A percentile compares a stretch with the other conserved stretches of the same genome.
Conservation (phyloP, 2,329 filamentous ascomycete species). For the Neobulgaria alba region DNA sequence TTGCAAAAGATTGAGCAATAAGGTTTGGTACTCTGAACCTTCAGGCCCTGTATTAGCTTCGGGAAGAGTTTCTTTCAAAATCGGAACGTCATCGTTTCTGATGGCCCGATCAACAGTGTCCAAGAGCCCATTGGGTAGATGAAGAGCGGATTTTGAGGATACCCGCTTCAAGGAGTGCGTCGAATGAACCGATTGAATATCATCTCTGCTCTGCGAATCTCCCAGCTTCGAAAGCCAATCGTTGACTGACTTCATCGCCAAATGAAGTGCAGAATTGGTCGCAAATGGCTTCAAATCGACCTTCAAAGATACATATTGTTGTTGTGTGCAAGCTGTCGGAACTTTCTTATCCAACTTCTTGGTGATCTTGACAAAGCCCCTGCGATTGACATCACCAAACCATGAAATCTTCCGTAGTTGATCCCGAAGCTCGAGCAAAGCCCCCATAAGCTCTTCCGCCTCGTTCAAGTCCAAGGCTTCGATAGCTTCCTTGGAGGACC, state of each 20-base stretch:
- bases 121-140: constrained; percentile 58
- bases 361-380: constrained; percentile 95
- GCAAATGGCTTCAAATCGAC: constrained; percentile 86
- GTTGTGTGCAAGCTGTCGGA: constrained; percentile 64
- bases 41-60: constrained; percentile 47
- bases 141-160: constrained; percentile 66
- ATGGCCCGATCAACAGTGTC: constrained; percentile 67
- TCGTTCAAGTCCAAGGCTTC: constrained; percentile 79
- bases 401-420: constrained; percentile 88
- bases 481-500: constrained; percentile 58
- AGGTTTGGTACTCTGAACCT: constrained; percentile 47
- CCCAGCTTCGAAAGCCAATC: constrained; percentile 81
- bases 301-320: constrained; percentile 80
- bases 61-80: constrained; percentile 47
- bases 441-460: constrained; percentile 81
- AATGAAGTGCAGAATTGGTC: constrained; percentile 53
- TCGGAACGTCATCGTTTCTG: constrained; percentile 53
- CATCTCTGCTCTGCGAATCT: constrained; percentile 68
- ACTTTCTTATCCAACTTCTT: constrained; percentile 99
- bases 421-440: constrained; percentile 77
- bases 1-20: constrained; percentile 76
- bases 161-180: constrained; percentile 66
- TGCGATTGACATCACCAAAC: constrained; percentile 95
- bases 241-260: constrained; percentile 65
- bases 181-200: constrained; percentile 62